These are phyloP conservation scores for Coemansia sp. DNA, from an alignment of 371 early-diverging fungal species.

Conservation along the genomic window DNA sequence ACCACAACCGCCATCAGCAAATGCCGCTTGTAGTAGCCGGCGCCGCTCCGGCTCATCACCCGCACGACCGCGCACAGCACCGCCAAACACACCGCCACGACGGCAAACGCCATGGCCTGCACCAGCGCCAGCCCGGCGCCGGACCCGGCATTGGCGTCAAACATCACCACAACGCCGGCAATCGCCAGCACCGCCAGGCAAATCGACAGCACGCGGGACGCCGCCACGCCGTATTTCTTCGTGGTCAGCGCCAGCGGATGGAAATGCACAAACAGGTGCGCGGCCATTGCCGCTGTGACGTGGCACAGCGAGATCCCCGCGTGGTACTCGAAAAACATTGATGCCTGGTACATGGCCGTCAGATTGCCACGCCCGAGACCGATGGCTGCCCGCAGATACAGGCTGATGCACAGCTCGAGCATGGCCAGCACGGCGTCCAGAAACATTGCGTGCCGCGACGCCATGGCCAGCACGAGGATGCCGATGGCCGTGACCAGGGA, in stretches of 20 bases:
- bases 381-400: constrained; percentile 18
- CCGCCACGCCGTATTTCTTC: neutral
- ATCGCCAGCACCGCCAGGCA: constrained; percentile 8
- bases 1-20: neutral
- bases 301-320: constrained; percentile 19
- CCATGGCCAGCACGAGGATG: constrained; percentile 6
- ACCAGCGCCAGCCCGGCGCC: constrained; percentile 18
- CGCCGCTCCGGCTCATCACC: neutral
- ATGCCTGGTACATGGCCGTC: constrained; percentile 19
- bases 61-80: neutral
- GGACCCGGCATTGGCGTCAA: neutral
- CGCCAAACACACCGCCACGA: neutral
- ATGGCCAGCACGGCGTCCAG: constrained; percentile 25
- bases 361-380: constrained; percentile 1
- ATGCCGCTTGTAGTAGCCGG: constrained; percentile 10
- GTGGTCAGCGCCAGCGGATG: constrained; percentile 5
- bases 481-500: neutral
- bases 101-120: constrained; percentile 7
- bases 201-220: constrained; percentile 15
- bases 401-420: constrained; percentile 23
- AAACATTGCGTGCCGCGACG: constrained; percentile 12
- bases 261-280: constrained; percentile 13
- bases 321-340: constrained; percentile 26
- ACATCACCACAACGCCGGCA: constrained; percentile 21
- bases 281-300: constrained; percentile 6